Percentiles rank a stretch among this genome's conserved stretches.
These are phyloP conservation scores for Beta lomatogona DNA, from an alignment of 179 eudicot genomes.

Conservation along the genomic window DNA sequence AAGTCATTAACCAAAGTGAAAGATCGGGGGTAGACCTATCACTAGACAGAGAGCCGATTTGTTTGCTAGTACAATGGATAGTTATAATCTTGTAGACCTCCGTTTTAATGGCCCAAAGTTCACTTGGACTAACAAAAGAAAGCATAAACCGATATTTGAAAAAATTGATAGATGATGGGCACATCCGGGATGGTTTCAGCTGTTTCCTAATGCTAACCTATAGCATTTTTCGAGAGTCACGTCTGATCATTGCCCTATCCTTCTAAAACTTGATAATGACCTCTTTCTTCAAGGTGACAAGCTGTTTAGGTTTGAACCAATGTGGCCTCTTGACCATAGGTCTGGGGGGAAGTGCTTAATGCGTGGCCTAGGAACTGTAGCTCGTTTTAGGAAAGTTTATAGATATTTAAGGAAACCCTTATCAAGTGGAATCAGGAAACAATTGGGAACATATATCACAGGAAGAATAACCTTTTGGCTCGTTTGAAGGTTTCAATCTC, in stretches of 20 bases:
- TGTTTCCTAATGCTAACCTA: not conserved
- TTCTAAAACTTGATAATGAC: not conserved
- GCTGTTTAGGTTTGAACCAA: not conserved
- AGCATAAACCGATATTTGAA: not conserved
- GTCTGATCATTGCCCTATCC: not conserved
- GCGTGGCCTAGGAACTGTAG: too few species aligned
- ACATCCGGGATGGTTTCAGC: not conserved
- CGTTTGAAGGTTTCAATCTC: not conserved
- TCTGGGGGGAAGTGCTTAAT: accelerated
- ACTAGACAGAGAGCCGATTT: not conserved
- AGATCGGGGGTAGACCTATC: not conserved
- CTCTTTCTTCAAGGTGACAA: too few species aligned
- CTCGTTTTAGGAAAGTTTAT: not conserved
- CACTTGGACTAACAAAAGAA: not conserved
- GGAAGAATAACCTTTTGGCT: not conserved
- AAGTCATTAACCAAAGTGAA: too few species aligned
- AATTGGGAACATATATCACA: not conserved
- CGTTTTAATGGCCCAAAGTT: too few species aligned
- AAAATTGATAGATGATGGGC: not conserved
- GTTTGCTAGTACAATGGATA: not conserved
- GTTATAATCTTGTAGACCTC: not conserved
- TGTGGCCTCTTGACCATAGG: not conserved
- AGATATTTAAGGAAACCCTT: not conserved
- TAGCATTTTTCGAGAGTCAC: not conserved
- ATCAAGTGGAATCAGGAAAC: not conserved